phyloP scores from a whole-genome alignment of 1,284 basidiomycete species.

The Fomes fomentarius region DNA sequence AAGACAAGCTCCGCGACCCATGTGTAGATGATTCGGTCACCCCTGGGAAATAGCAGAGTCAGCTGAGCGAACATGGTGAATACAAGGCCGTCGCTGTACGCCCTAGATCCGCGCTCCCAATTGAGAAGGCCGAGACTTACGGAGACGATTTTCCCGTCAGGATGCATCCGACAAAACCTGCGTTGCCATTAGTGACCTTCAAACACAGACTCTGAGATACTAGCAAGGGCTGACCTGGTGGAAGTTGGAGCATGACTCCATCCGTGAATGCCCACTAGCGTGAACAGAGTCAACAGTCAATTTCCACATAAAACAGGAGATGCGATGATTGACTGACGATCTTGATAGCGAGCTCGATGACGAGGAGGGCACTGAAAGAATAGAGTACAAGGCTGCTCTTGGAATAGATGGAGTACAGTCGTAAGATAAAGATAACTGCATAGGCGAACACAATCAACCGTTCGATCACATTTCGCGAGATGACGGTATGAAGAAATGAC shows the following conservation, averaged over 20 bases:
- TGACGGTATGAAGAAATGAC: conserved; percentile 1
- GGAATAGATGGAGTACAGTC: conserved; percentile 28
- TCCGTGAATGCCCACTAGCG: conserved; percentile 33
- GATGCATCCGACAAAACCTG: conserved; percentile 32
- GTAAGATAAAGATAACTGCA: conserved; percentile 31
- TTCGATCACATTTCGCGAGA: background rate
- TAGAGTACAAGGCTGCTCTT: conserved; percentile 22
- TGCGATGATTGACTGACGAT: conserved; percentile 18
- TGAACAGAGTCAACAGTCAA: background rate
- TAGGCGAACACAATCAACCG: background rate
- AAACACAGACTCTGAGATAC: too few relatives aligned
- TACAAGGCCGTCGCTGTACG: too few relatives aligned
- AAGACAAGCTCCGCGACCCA: conserved; percentile 34
- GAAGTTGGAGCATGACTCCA: conserved; percentile 26
- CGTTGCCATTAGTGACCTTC: conserved; percentile 3
- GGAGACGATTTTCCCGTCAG: conserved; percentile 26
- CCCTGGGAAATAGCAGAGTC: conserved; percentile 13
- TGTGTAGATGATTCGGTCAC: conserved; percentile 31
- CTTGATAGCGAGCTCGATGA: conserved; percentile 23
- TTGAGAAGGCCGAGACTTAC: too few relatives aligned
- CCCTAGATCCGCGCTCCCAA: too few relatives aligned
- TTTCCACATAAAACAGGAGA: background rate
- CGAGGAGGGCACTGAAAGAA: conserved; percentile 19
- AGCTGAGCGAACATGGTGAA: too few relatives aligned
- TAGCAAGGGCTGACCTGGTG: too few relatives aligned